Percentiles rank a stretch among this genome's conserved stretches.
Conservation (phyloP, 495 filamentous ascomycete species). For the Schizothecium vesticola region DNA sequence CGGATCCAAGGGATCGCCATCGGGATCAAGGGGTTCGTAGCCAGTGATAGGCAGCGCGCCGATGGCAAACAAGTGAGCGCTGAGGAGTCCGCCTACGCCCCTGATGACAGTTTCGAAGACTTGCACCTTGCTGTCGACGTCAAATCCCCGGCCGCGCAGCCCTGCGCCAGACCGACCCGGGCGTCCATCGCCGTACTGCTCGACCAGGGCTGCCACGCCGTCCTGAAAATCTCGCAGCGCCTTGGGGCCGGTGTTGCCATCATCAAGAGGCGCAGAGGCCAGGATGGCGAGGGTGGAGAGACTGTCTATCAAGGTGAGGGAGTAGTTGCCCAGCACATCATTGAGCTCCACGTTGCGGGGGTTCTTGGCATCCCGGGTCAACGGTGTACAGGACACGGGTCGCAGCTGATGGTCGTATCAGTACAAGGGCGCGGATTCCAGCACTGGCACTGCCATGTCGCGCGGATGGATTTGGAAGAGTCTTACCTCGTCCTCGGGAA, state of each 20-base stretch:
- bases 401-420: constrained; percentile 50
- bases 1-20: constrained; percentile 33
- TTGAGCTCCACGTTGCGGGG: constrained; percentile 83
- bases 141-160: constrained; percentile 74
- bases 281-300: constrained; percentile 89
- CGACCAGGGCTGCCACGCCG: constrained; percentile 70
- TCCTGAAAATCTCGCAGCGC: constrained; percentile 73
- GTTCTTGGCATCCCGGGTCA: constrained; percentile 75
- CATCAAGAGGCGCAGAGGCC: constrained; percentile 58
- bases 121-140: constrained; percentile 95
- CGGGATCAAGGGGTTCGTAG: constrained; percentile 51
- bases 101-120: constrained; percentile 97
- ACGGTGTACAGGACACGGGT: constrained; percentile 76
- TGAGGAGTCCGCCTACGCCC: constrained; percentile 84
- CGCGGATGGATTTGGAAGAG: not conserved
- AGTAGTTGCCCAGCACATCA: constrained; percentile 95
- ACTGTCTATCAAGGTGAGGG: constrained; percentile 89
- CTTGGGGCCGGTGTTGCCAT: constrained; percentile 48
- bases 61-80: constrained; percentile 87
- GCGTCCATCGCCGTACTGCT: constrained; percentile 81
- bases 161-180: constrained; percentile 65
- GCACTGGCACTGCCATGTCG: no score
- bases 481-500: constrained; percentile 86
- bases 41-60: constrained; percentile 80
- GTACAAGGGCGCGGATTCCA: not conserved